These are phyloP conservation scores for Teunomyces aglyptinius DNA, from an alignment of 805 yeast genomes.

Conservation along the genomic window DNA sequence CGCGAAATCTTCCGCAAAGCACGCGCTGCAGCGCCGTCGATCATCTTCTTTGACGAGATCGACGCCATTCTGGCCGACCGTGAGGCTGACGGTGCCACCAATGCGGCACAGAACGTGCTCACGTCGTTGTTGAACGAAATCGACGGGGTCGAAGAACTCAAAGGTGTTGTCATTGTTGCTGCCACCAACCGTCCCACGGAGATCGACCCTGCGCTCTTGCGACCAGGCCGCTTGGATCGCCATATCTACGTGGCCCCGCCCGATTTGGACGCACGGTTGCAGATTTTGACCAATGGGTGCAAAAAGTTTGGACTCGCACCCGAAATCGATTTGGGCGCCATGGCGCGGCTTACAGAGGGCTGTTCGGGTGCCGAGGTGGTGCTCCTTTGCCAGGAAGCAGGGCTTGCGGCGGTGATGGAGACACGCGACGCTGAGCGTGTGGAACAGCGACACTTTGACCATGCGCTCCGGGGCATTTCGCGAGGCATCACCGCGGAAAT, in stretches of 20 bases:
- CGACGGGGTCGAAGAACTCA: conserved; percentile 94
- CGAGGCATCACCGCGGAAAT: conserved; percentile 83
- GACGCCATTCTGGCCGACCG: conserved; percentile 88
- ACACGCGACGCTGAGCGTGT: conserved; percentile 54
- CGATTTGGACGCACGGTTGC: conserved; percentile 72
- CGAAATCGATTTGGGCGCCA: conserved; percentile 35
- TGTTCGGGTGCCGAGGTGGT: conserved; percentile 98
- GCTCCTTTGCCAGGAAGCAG: conserved; percentile 90
- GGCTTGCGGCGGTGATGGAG: conserved; percentile 90
- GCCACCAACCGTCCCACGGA: conserved; percentile 96
- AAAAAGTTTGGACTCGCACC: conserved; percentile 54
- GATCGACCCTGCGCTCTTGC: conserved; percentile 85
- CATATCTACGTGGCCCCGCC: conserved; percentile 94
- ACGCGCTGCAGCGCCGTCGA: conserved; percentile 91
- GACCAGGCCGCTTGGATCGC: conserved; percentile 96
- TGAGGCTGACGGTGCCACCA: conserved; percentile 52
- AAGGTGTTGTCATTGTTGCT: conserved; percentile 90
- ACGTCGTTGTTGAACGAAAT: conserved; percentile 91
- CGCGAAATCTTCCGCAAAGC: conserved; percentile 92
- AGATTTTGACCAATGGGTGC: conserved; percentile 72
- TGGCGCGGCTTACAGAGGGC: conserved; percentile 71
- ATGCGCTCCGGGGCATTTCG: conserved; percentile 66
- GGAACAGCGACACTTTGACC: conserved; percentile 62
- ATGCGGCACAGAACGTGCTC: conserved; percentile 79
- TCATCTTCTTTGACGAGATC: conserved; percentile 93